Evolutionary conservation across 805 yeast genomes (phyloP).

Genomic region (Cyberlindnera subsufficiens): DNA sequence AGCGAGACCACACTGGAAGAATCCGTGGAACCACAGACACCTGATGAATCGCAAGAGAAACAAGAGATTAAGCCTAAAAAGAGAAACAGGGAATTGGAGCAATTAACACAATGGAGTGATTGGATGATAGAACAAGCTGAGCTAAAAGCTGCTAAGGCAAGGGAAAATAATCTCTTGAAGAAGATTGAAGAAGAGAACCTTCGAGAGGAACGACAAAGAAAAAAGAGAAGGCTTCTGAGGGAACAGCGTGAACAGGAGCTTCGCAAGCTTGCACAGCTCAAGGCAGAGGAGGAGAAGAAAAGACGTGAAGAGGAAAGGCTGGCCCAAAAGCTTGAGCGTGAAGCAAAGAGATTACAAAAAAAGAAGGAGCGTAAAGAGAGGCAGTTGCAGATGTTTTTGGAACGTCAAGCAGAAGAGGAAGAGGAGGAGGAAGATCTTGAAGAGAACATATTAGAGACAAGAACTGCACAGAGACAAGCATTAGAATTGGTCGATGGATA

Average conservation of each 20-base stretch:
- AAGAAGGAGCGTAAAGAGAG: neutral
- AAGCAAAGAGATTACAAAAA: neutral
- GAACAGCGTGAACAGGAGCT: conserved; percentile 2
- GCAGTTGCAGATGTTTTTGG: neutral
- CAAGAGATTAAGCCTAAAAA: conserved; percentile 12
- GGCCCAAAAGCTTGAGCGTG: neutral
- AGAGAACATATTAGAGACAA: conserved; percentile 1
- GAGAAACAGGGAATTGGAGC: conserved; percentile 1
- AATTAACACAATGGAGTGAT: conserved; percentile 5
- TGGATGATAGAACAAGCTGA: conserved; percentile 6
- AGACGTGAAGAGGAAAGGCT: conserved; percentile 1
- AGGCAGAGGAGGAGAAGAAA: conserved; percentile 3
- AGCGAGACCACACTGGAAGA: neutral
- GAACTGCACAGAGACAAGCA: neutral
- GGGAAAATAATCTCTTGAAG: conserved; percentile 1
- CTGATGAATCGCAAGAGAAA: neutral
- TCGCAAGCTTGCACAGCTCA: neutral
- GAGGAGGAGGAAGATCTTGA: neutral
- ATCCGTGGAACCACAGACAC: neutral
- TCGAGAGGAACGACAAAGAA: conserved; percentile 2
- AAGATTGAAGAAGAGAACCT: conserved; percentile 5
- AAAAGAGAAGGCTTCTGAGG: conserved; percentile 2
- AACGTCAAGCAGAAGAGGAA: neutral
- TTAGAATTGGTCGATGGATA: conserved; percentile 19
- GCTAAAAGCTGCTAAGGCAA: neutral